Percentiles rank a stretch among this genome's conserved stretches.
phyloP scores from a whole-genome alignment of 2,329 filamentous ascomycete genomes.

The Colletotrichum sp. region DNA sequence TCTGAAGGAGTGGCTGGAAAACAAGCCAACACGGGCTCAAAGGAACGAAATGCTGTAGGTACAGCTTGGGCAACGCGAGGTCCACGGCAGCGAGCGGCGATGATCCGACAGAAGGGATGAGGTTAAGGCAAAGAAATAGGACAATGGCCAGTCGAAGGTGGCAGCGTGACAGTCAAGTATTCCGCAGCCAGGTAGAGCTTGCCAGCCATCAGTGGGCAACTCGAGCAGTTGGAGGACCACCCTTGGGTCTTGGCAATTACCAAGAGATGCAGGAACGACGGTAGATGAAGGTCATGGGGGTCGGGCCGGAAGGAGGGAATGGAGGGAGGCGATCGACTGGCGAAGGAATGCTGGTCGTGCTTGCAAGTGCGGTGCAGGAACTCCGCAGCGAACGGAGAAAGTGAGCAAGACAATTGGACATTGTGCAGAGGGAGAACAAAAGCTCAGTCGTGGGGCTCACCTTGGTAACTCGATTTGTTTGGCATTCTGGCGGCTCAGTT shows the following conservation, averaged over 20 bases:
- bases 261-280: constrained; percentile 24
- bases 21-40: constrained; percentile 23
- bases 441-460: not conserved
- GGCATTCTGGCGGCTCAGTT: not conserved
- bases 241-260: constrained; percentile 2
- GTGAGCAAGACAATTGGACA: not conserved
- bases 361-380: not conserved
- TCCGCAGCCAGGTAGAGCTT: constrained; percentile 22
- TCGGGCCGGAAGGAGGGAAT: not conserved
- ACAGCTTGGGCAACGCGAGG: constrained; percentile 6
- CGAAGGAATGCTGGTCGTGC: not conserved
- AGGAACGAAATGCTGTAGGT: constrained; percentile 22
- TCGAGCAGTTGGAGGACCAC: not conserved
- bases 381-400: not conserved
- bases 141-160: not conserved
- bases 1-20: constrained; percentile 25
- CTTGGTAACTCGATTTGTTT: not conserved
- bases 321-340: not conserved
- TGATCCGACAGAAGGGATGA: not conserved
- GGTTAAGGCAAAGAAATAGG: not conserved
- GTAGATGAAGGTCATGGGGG: constrained; percentile 1
- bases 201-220: not conserved
- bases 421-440: not conserved
- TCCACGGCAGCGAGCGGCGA: constrained; percentile 10
- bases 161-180: not conserved